A percentile compares a stretch with the other conserved stretches of the same genome.
phyloP scores from a whole-genome alignment of 352 stramenopile genomes.

The Phytopythium vexans region DNA sequence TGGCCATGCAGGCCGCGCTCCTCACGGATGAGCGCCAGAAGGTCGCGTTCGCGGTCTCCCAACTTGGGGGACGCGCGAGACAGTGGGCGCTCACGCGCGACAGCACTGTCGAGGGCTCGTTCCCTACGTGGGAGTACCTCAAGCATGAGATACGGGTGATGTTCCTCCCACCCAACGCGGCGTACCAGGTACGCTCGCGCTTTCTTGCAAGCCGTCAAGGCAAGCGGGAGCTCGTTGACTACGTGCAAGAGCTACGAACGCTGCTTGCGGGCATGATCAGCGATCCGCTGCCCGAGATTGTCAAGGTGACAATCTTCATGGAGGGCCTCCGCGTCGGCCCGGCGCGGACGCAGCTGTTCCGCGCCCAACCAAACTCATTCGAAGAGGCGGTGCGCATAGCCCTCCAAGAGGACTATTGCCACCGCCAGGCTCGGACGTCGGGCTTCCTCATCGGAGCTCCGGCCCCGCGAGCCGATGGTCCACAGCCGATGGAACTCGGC shows the following conservation, averaged over 20 bases:
- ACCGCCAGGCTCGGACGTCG: too few relatives aligned
- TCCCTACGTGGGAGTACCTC: constrained; percentile 5
- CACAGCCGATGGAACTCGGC: too few relatives aligned
- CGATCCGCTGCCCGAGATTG: neutral
- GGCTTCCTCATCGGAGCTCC: too few relatives aligned
- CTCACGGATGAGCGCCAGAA: too few relatives aligned
- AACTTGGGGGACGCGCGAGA: too few relatives aligned
- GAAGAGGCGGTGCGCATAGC: constrained; percentile 4
- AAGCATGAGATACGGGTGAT: constrained; percentile 3
- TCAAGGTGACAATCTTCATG: constrained; percentile 9
- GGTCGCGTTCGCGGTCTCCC: too few relatives aligned
- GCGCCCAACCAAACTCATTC: neutral
- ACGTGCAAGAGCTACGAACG: constrained; percentile 8
- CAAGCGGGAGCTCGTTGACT: constrained; percentile 5
- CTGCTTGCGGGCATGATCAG: constrained; percentile 5
- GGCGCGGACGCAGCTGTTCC: constrained; percentile 5
- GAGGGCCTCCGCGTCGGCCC: constrained; percentile 4
- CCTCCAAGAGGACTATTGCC: constrained; percentile 7
- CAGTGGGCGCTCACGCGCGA: too few relatives aligned
- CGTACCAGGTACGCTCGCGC: constrained; percentile 5
- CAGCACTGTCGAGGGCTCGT: too few relatives aligned
- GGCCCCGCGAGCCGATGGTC: too few relatives aligned
- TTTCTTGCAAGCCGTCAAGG: constrained; percentile 4
- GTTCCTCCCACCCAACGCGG: constrained; percentile 5
- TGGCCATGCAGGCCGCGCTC: too few relatives aligned